Evolutionary conservation across 2,329 filamentous ascomycete species (phyloP).

Genomic region (Claviceps monticola): DNA sequence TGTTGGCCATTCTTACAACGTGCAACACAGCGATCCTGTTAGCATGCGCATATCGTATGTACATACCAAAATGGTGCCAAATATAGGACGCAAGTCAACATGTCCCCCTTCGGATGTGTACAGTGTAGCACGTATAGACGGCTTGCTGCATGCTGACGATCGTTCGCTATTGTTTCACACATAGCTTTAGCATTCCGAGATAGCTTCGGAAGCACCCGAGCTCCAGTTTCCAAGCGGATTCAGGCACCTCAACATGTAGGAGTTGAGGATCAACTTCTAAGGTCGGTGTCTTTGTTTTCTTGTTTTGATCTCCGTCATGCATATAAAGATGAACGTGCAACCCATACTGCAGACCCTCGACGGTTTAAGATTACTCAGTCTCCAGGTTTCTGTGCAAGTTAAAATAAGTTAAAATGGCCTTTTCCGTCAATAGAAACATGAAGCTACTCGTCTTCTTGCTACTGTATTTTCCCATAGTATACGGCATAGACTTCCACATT

Average conservation of each 20-base stretch:
- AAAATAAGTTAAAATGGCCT: neutral
- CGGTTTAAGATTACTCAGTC: no score
- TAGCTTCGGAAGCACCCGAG: neutral
- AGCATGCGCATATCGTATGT: neutral
- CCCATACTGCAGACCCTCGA: neutral
- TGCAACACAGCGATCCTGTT: neutral
- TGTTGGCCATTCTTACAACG: no score
- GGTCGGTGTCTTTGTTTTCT: neutral
- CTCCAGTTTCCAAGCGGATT: neutral
- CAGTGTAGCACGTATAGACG: neutral
- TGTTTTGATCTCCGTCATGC: neutral
- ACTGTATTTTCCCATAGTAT: neutral
- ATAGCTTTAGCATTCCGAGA: neutral
- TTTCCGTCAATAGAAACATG: neutral
- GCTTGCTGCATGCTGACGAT: neutral
- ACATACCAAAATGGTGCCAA: neutral
- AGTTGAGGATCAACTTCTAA: no score
- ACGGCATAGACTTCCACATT: neutral
- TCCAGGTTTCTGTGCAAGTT: neutral
- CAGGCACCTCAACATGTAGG: neutral
- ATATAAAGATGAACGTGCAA: neutral
- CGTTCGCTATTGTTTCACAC: neutral
- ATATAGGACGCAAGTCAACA: neutral
- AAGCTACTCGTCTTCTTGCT: neutral
- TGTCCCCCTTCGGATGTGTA: neutral